phyloP scores from a whole-genome alignment of 1,139 yeast genomes.

The Kluyveromyces marxianus region DNA sequence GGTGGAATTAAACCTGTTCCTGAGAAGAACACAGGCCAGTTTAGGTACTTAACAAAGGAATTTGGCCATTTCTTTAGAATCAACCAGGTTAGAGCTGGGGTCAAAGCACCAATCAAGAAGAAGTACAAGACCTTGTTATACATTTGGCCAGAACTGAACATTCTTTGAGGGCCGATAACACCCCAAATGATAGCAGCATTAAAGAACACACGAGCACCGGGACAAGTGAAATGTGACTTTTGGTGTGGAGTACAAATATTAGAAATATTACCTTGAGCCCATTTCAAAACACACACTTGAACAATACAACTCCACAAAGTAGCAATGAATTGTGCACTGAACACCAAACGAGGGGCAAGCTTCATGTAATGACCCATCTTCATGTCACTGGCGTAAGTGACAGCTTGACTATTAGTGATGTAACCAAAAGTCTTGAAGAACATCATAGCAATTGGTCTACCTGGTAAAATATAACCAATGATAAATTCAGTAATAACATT shows the following conservation, averaged over 20 bases:
- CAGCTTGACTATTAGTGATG: constrained; percentile 52
- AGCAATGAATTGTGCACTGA: constrained; percentile 46
- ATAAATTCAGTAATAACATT: constrained; percentile 56
- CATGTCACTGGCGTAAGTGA: constrained; percentile 48
- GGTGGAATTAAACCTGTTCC: constrained; percentile 48
- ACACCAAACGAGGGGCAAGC: constrained; percentile 53
- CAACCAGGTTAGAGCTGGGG: constrained; percentile 41
- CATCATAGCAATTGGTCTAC: constrained; percentile 54
- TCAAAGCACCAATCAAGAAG: constrained; percentile 40
- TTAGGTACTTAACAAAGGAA: constrained; percentile 37
- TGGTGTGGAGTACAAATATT: constrained; percentile 44
- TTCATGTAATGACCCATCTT: constrained; percentile 59
- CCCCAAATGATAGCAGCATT: constrained; percentile 62
- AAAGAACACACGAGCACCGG: constrained; percentile 42
- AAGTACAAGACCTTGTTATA: constrained; percentile 38
- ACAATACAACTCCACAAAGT: constrained; percentile 36
- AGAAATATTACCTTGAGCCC: constrained; percentile 39
- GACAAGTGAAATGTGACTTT: constrained; percentile 41
- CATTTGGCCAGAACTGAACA: constrained; percentile 33
- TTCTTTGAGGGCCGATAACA: constrained; percentile 50
- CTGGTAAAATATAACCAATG: constrained; percentile 57
- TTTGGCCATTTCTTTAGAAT: constrained; percentile 43
- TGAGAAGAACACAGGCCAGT: constrained; percentile 46
- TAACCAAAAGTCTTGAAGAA: constrained; percentile 55
- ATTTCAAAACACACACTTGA: constrained; percentile 39